Percentiles rank a stretch among this genome's conserved stretches.
Conservation (phyloP, 2,329 filamentous ascomycete genomes). For the Zelopaecilomyces penicillatus region DNA sequence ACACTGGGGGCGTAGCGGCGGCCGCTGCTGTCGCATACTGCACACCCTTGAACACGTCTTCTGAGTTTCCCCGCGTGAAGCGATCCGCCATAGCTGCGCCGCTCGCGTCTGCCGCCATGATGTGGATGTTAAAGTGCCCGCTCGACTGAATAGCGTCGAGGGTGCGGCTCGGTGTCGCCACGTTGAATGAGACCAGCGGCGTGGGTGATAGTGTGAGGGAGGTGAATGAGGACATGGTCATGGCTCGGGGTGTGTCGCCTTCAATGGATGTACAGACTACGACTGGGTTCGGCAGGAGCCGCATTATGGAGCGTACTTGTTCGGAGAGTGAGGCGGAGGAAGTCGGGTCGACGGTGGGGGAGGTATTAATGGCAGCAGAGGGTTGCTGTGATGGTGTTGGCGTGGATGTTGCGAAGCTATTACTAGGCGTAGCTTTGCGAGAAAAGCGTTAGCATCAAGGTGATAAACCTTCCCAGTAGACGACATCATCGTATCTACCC, state of each 20-base stretch:
- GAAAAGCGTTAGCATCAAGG: no score
- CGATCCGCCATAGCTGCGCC: conserved; percentile 44
- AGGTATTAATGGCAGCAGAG: conserved; percentile 13
- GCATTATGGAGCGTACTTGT: conserved; percentile 44
- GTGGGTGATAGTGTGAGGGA: conserved; percentile 44
- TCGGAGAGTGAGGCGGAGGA: conserved; percentile 30
- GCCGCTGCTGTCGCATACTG: conserved; percentile 11
- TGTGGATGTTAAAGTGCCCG: conserved; percentile 45
- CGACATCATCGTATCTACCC: no score
- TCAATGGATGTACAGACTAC: conserved; percentile 46
- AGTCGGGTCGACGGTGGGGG: conserved; percentile 27
- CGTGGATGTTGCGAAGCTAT: conserved; percentile 10
- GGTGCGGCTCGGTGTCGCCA: conserved; percentile 47
- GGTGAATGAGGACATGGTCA: conserved; percentile 54
- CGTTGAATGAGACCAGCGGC: conserved; percentile 49
- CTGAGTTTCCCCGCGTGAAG: conserved; percentile 42
- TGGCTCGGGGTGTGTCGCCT: conserved; percentile 32
- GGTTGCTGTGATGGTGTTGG: conserved; percentile 20
- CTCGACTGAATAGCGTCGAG: conserved; percentile 40
- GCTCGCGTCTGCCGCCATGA: conserved; percentile 37
- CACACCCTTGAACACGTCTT: conserved; percentile 31
- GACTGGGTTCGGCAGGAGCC: conserved; percentile 44
- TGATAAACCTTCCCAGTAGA: no score
- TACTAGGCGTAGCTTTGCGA: no score
- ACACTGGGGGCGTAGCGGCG: conserved; percentile 25